Evolutionary conservation across 2,329 filamentous ascomycete genomes (phyloP).

Genomic region (Aspergillus sp.): DNA sequence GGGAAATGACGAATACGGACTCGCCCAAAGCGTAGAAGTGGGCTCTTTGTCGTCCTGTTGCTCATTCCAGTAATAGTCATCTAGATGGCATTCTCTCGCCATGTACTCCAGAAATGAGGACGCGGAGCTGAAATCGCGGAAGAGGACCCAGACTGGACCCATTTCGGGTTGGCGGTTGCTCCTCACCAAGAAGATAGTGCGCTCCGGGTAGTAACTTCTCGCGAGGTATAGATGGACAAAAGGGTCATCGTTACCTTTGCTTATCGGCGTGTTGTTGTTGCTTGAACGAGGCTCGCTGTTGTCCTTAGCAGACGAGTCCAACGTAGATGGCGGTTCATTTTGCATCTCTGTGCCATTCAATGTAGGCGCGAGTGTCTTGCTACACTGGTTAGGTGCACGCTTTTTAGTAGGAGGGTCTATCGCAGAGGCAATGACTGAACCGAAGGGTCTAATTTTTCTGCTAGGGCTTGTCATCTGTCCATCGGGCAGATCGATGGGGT

Average conservation of each 20-base stretch:
- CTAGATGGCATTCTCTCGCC: slow-evolving; percentile 7
- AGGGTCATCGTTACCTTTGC: no score
- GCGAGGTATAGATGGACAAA: not conserved
- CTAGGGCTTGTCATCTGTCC: no score
- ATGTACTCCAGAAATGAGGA: slow-evolving; percentile 11
- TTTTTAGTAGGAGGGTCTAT: no score
- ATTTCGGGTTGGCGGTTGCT: slow-evolving; percentile 6
- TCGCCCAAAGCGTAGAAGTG: not conserved
- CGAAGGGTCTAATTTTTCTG: no score
- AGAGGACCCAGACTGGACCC: slow-evolving; percentile 13
- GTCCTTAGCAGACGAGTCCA: no score
- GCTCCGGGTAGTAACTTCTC: not conserved
- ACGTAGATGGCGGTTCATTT: no score
- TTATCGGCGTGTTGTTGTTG: not conserved
- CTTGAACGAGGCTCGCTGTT: no score
- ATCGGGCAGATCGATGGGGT: no score
- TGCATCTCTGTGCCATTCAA: no score
- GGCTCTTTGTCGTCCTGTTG: slow-evolving; percentile 4
- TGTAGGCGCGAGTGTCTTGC: no score
- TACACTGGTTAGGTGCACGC: no score
- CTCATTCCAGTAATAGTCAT: slow-evolving; percentile 4
- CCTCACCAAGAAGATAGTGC: slow-evolving; percentile 12
- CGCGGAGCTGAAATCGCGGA: slow-evolving; percentile 6
- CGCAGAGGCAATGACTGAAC: no score
- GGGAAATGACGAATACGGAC: not conserved